Evolutionary conservation across 345 rosid species (phyloP).

Genomic region (Eucalyptus curtisii): DNA sequence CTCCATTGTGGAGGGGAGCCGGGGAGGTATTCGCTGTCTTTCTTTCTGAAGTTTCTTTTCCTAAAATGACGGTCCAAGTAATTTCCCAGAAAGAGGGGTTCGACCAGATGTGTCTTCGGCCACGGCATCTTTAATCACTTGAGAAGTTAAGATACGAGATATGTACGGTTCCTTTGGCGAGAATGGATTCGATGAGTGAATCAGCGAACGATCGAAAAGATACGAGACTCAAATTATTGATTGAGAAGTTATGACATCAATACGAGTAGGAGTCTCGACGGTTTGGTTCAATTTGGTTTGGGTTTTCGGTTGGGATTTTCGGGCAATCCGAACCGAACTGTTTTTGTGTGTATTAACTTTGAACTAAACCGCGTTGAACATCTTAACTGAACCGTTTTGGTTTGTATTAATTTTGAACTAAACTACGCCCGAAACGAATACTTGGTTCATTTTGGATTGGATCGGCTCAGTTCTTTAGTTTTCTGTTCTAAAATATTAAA

Average conservation of each 20-base stretch:
- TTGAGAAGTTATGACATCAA: not conserved
- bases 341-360: too few relatives aligned
- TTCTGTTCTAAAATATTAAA: too few relatives aligned
- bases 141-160: too few relatives aligned
- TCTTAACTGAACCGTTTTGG: fast-evolving
- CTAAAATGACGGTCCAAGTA: not conserved
- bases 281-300: fast-evolving
- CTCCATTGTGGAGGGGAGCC: not conserved
- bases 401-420: not conserved
- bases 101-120: not conserved
- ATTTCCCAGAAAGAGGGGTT: not conserved
- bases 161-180: not conserved
- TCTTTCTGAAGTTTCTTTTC: not conserved
- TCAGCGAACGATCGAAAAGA: too few relatives aligned
- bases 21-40: not conserved
- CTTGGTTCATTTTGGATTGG: fast-evolving
- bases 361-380: not conserved
- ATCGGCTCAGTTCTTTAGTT: too few relatives aligned
- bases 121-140: not conserved
- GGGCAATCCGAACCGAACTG: fast-evolving
- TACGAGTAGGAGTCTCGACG: fast-evolving
- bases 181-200: not conserved
- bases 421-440: not conserved
- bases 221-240: too few relatives aligned
- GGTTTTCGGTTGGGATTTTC: not conserved